Evolutionary conservation across 2,329 filamentous ascomycete species (phyloP).

Genomic region (Sporothrix pseudoabietina): DNA sequence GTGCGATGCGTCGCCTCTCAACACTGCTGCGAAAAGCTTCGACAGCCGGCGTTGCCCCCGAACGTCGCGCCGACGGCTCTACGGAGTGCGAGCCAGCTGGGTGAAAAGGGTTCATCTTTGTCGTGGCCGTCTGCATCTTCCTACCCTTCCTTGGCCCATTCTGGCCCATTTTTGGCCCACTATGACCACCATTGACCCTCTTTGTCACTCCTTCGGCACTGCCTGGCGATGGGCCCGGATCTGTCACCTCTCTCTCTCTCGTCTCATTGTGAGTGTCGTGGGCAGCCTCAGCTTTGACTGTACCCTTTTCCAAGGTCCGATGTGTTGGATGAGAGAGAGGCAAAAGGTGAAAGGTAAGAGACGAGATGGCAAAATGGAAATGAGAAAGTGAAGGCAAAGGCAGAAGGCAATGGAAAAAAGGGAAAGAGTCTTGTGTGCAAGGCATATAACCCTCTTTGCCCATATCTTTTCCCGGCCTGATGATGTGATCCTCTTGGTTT

Average conservation of each 20-base stretch:
- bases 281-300: background rate
- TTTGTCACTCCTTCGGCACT: constrained; percentile 15
- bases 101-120: constrained; percentile 31
- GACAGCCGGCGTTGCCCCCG: constrained; percentile 1
- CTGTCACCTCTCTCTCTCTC: background rate
- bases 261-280: constrained; percentile 8
- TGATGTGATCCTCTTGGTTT: background rate
- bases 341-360: background rate
- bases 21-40: background rate
- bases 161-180: background rate
- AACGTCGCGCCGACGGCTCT: constrained; percentile 17
- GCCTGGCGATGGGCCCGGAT: constrained; percentile 25
- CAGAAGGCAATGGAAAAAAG: background rate
- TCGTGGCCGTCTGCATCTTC: constrained; percentile 15
- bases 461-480: constrained; percentile 12
- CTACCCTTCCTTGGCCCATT: background rate
- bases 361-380: background rate
- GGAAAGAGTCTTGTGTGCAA: constrained; percentile 9
- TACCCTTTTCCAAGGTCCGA: background rate
- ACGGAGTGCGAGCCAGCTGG: constrained; percentile 34
- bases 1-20: background rate
- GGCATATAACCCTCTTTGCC: constrained; percentile 27
- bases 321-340: background rate
- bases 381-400: background rate
- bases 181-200: background rate